Conservation (phyloP, 768 basidiomycete species). For the Tylopilus balloui region DNA sequence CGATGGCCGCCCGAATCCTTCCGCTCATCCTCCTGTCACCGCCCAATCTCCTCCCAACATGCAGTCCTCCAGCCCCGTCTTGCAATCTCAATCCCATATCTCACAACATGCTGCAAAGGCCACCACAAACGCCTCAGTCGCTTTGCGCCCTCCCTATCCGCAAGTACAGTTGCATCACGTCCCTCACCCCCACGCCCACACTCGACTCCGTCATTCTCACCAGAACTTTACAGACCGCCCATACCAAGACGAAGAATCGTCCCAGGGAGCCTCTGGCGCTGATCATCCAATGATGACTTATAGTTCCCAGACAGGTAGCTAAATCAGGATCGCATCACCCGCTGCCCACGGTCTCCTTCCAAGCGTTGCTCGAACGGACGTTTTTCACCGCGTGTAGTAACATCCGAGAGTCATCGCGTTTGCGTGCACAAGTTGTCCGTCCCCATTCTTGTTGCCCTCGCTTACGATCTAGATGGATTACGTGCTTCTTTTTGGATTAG, state of each 20-base stretch:
- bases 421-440: constrained; percentile 21
- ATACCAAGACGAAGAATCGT: constrained; percentile 30
- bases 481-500: constrained; percentile 21
- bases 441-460: constrained; percentile 14
- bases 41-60: constrained; percentile 20
- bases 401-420: constrained; percentile 8
- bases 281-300: constrained; percentile 50
- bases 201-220: constrained; percentile 63
- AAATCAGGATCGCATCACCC: neutral
- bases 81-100: constrained; percentile 14
- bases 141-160: constrained; percentile 56
- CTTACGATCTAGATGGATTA: constrained; percentile 30
- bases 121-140: constrained; percentile 38
- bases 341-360: neutral
- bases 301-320: constrained; percentile 33
- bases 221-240: constrained; percentile 42
- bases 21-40: constrained; percentile 16
- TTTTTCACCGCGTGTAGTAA: constrained; percentile 7
- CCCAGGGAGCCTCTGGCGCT: constrained; percentile 22
- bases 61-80: constrained; percentile 18
- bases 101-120: constrained; percentile 28
- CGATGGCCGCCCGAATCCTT: constrained; percentile 12
- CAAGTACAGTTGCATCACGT: constrained; percentile 71
- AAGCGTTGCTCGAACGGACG: constrained; percentile 4
- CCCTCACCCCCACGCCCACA: constrained; percentile 74